Evolutionary conservation across 202 grass and related monocot species (phyloP).

Genomic region (Setaria viridis): DNA sequence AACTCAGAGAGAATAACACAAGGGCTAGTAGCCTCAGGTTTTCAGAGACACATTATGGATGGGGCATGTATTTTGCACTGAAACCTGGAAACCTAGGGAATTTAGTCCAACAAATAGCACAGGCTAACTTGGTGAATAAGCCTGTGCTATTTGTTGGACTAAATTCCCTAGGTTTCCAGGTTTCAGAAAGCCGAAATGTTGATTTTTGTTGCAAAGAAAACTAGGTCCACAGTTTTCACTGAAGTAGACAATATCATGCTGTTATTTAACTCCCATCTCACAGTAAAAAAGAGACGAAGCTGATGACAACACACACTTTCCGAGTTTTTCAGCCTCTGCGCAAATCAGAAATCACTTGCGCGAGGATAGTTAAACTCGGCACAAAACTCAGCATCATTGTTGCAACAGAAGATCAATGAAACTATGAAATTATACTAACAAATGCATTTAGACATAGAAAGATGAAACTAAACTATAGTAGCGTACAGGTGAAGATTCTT

Average conservation of each 20-base stretch:
- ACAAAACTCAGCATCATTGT: not conserved
- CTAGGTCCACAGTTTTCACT: not conserved
- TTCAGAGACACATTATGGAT: too few species aligned
- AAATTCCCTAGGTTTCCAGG: not conserved
- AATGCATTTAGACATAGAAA: not conserved
- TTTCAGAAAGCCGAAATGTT: not conserved
- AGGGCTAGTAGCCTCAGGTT: too few species aligned
- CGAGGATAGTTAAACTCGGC: slow-evolving; percentile 74
- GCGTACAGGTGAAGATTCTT: not conserved
- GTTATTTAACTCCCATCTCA: slow-evolving; percentile 88
- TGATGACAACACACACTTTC: slow-evolving; percentile 78
- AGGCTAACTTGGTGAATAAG: too few species aligned
- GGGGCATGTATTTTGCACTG: too few species aligned
- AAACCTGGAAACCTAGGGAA: too few species aligned
- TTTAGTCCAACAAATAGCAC: too few species aligned
- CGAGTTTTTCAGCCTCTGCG: slow-evolving; percentile 67
- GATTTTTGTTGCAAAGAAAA: not conserved
- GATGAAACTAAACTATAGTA: not conserved
- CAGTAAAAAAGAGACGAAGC: slow-evolving; percentile 60
- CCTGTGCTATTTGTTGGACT: not conserved
- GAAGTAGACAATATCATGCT: slow-evolving; percentile 53
- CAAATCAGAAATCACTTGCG: slow-evolving; percentile 41
- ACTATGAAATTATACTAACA: not conserved
- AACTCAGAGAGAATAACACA: too few species aligned
- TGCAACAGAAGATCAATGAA: not conserved